phyloP scores from a whole-genome alignment of 345 rosid species.

The Bruguiera gymnorhiza region DNA sequence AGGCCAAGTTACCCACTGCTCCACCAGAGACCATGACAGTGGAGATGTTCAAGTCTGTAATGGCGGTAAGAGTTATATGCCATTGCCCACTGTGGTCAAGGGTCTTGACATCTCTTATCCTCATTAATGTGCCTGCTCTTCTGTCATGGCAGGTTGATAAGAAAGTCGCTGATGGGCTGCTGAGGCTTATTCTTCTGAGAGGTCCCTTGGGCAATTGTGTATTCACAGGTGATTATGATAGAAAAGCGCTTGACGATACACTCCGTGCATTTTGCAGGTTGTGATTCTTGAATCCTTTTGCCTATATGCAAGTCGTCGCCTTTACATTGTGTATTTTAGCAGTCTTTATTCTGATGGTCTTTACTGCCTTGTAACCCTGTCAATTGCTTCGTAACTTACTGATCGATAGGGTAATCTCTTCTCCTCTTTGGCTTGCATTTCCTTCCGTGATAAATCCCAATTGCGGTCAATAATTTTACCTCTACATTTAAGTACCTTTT shows the following conservation, averaged over 20 bases:
- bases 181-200: conserved; percentile 88
- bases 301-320: too few species aligned
- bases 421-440: too few species aligned
- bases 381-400: too few species aligned
- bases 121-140: neutral
- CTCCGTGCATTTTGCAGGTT: conserved; percentile 67
- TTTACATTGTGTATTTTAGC: too few species aligned
- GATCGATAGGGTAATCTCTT: too few species aligned
- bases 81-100: neutral
- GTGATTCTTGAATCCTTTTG: conserved; percentile 17
- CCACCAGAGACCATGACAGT: conserved; percentile 87
- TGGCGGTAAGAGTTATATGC: conserved; percentile 61
- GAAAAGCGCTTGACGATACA: conserved; percentile 77
- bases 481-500: too few species aligned
- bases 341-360: too few species aligned
- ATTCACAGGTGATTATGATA: conserved; percentile 87
- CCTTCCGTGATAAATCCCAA: too few species aligned
- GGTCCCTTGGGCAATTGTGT: conserved; percentile 93
- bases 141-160: conserved; percentile 71
- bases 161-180: conserved; percentile 95
- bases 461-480: too few species aligned
- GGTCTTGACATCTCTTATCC: neutral
- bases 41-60: conserved; percentile 86
- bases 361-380: too few species aligned
- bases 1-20: conserved; percentile 67